phyloP scores from a whole-genome alignment of 345 rosid genomes.

The Arabis alpina region DNA sequence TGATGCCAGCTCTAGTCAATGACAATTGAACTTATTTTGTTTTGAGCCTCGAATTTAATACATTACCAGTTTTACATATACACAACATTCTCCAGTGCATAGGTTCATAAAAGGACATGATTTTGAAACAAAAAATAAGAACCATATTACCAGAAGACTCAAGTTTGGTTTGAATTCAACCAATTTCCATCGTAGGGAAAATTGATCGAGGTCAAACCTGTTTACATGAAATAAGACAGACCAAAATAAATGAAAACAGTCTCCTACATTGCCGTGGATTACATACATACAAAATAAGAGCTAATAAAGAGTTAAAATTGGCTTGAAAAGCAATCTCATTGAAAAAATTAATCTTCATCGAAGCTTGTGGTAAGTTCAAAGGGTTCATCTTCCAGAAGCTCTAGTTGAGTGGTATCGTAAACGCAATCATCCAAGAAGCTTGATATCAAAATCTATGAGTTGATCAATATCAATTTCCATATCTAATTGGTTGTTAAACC shows the following conservation, averaged over 20 bases:
- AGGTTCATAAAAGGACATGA: not conserved
- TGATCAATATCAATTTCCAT: no score
- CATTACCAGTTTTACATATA: conserved; percentile 4
- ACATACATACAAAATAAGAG: no score
- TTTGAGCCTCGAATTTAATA: not conserved
- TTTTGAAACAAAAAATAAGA: not conserved
- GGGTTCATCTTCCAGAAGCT: no score
- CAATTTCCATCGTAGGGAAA: not conserved
- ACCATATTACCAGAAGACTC: no score
- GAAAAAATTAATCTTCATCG: no score
- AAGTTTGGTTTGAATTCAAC: not conserved
- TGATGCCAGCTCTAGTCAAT: conserved; percentile 21
- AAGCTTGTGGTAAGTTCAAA: no score
- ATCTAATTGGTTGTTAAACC: no score
- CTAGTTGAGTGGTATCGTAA: no score
- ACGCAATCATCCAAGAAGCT: no score
- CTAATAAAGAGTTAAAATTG: no score
- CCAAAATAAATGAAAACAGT: not conserved
- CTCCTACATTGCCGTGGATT: not conserved
- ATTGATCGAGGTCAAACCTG: not conserved
- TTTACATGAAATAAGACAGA: not conserved
- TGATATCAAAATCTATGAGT: no score
- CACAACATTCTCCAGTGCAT: not conserved
- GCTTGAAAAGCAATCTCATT: no score
- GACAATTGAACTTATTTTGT: not conserved